Percentiles rank a stretch among this genome's conserved stretches.
These are phyloP conservation scores for Corniculantispora saksenae DNA, from an alignment of 2,329 filamentous ascomycete genomes.

Conservation along the genomic window DNA sequence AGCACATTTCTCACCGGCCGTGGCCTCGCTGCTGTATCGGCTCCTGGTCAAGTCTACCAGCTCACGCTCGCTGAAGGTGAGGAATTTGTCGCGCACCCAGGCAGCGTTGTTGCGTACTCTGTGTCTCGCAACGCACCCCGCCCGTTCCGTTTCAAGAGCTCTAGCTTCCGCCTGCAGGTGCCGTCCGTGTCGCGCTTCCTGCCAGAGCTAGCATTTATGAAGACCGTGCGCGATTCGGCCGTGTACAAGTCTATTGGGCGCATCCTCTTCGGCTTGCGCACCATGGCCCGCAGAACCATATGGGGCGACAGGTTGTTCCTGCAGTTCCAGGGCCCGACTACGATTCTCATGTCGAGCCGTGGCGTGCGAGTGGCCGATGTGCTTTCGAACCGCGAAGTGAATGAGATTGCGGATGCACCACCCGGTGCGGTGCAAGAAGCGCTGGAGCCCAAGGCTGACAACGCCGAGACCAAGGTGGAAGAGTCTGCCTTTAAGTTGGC, in stretches of 20 bases:
- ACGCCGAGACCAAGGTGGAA: conserved; percentile 18
- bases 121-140: conserved; percentile 71
- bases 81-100: conserved; percentile 87
- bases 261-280: conserved; percentile 69
- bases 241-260: conserved; percentile 71
- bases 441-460: conserved; percentile 41
- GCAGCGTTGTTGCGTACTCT: conserved; percentile 88
- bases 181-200: conserved; percentile 68
- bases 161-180: conserved; percentile 75
- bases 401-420: conserved; percentile 84
- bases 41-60: conserved; percentile 87
- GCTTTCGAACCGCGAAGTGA: conserved; percentile 75
- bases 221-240: conserved; percentile 67
- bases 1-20: conserved; percentile 85
- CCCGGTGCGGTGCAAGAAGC: conserved; percentile 68
- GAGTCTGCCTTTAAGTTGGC: conserved; percentile 54
- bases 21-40: conserved; percentile 80
- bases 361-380: conserved; percentile 76
- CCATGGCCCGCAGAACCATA: conserved; percentile 76
- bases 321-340: conserved; percentile 83
- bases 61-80: conserved; percentile 79
- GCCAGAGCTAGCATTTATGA: conserved; percentile 71
- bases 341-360: conserved; percentile 85
- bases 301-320: conserved; percentile 95
- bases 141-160: conserved; percentile 83